phyloP scores from a whole-genome alignment of 129 eudicot genomes.

The Heracleum sosnowskyi region DNA sequence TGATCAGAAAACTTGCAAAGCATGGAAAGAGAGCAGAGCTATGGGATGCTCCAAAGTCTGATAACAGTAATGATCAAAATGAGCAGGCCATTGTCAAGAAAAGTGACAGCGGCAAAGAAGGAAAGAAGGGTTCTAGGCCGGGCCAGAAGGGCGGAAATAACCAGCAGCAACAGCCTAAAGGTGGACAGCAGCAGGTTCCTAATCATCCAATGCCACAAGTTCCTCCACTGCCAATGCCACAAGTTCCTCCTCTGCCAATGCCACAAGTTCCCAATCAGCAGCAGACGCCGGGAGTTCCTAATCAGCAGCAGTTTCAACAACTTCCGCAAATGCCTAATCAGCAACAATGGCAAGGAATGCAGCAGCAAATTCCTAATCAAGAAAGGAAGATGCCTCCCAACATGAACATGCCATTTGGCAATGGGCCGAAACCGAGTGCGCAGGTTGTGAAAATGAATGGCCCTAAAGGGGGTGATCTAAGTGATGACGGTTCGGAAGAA shows the following conservation, averaged over 20 bases:
- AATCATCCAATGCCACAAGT: not conserved
- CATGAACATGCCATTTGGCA: not conserved
- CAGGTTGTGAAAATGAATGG: conserved; percentile 21
- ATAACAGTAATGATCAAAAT: conserved; percentile 12
- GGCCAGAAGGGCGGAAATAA: not conserved
- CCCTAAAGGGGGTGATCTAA: conserved; percentile 30
- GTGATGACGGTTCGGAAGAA: conserved; percentile 14
- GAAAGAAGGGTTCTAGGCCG: conserved; percentile 11
- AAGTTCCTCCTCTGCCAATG: not conserved
- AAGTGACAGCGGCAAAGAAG: conserved; percentile 35
- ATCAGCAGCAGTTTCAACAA: not conserved
- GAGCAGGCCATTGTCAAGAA: conserved; percentile 36
- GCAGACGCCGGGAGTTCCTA: not conserved
- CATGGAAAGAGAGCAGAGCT: conserved; percentile 68
- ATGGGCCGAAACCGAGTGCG: conserved; percentile 10
- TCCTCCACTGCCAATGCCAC: too few relatives aligned
- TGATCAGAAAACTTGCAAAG: conserved; percentile 62
- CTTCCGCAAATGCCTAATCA: not conserved
- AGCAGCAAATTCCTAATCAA: not conserved
- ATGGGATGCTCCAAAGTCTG: conserved; percentile 51
- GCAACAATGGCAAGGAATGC: not conserved
- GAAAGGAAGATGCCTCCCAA: conserved; percentile 18
- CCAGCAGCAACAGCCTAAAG: conserved; percentile 4
- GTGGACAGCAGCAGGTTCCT: not conserved
- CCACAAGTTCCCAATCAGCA: not conserved